A percentile compares a stretch with the other conserved stretches of the same genome.
Conservation (phyloP, 805 yeast genomes). For the Metschnikowia santaceciliae region DNA sequence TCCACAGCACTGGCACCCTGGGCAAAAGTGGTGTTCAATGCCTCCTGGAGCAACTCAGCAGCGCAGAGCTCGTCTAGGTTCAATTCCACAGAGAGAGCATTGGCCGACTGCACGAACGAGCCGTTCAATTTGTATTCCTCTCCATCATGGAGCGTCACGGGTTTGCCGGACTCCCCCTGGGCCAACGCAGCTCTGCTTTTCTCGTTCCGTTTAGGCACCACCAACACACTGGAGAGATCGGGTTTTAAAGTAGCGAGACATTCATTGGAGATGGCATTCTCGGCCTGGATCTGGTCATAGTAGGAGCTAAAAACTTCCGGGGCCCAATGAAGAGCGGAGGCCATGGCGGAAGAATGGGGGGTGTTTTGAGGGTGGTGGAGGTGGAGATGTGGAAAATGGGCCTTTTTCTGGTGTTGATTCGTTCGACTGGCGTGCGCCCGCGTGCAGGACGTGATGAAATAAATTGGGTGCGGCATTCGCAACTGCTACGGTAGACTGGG, state of each 20-base stretch:
- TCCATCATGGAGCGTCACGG: constrained; percentile 50
- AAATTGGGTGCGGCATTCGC: constrained; percentile 1
- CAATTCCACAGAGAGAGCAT: constrained; percentile 50
- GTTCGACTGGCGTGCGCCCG: constrained; percentile 1
- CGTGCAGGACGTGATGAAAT: constrained; percentile 6
- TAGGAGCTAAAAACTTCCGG: constrained; percentile 12
- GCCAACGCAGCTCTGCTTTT: constrained; percentile 14
- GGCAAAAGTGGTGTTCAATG: constrained; percentile 35
- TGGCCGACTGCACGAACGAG: constrained; percentile 58
- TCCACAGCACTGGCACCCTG: constrained; percentile 52
- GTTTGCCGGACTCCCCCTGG: constrained; percentile 12
- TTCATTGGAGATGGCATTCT: constrained; percentile 5
- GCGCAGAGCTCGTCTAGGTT: constrained; percentile 68
- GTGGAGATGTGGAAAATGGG: background rate
- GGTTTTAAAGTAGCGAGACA: constrained; percentile 15
- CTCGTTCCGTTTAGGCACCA: constrained; percentile 33
- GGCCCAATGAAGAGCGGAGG: constrained; percentile 13
- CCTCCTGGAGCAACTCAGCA: constrained; percentile 61
- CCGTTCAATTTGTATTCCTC: constrained; percentile 59
- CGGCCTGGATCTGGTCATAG: constrained; percentile 15
- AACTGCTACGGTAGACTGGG: background rate
- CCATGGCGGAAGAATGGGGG: background rate
- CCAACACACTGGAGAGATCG: constrained; percentile 31
- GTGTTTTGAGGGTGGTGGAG: background rate
- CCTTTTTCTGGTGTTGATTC: constrained; percentile 5